Conservation (phyloP, 2,329 filamentous ascomycete species). For the Cladosporium sp. region DNA sequence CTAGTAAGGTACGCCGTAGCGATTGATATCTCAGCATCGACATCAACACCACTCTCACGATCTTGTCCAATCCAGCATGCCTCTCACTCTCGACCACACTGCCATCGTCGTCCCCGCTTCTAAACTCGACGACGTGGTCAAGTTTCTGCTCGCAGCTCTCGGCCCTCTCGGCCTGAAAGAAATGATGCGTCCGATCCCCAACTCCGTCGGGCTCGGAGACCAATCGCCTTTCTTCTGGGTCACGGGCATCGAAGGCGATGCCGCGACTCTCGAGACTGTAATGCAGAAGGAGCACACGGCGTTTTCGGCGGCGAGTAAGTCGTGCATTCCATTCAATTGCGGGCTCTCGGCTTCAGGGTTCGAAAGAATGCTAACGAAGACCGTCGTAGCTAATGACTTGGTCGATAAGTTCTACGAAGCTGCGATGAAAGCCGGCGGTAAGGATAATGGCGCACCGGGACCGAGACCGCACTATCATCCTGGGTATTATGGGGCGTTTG, state of each 20-base stretch:
- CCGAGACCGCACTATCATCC: slow-evolving; percentile 12
- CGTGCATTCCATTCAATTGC: background rate
- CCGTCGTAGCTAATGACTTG: background rate
- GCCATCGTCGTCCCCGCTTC: slow-evolving; percentile 7
- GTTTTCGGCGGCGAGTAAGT: slow-evolving; percentile 8
- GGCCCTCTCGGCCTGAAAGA: slow-evolving; percentile 9
- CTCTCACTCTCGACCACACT: slow-evolving; percentile 14
- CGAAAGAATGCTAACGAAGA: no score
- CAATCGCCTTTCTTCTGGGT: slow-evolving; percentile 14
- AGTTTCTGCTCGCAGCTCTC: slow-evolving; percentile 11
- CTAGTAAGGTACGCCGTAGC: no score
- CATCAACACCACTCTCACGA: background rate
- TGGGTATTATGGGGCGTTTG: slow-evolving; percentile 16
- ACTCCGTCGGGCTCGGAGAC: slow-evolving; percentile 13
- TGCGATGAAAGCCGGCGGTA: slow-evolving; percentile 13
- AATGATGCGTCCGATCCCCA: slow-evolving; percentile 9
- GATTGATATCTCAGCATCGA: no score
- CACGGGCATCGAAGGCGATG: slow-evolving; percentile 1
- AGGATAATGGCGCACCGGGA: slow-evolving; percentile 16
- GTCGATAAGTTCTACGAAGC: slow-evolving; percentile 13
- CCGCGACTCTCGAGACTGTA: background rate
- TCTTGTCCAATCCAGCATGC: background rate
- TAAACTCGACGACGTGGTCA: slow-evolving; percentile 10
- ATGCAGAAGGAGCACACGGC: slow-evolving; percentile 13
- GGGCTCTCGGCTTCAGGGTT: no score